These are phyloP conservation scores for Limonium bicolor DNA, from an alignment of 148 eudicot genomes.

Conservation along the genomic window DNA sequence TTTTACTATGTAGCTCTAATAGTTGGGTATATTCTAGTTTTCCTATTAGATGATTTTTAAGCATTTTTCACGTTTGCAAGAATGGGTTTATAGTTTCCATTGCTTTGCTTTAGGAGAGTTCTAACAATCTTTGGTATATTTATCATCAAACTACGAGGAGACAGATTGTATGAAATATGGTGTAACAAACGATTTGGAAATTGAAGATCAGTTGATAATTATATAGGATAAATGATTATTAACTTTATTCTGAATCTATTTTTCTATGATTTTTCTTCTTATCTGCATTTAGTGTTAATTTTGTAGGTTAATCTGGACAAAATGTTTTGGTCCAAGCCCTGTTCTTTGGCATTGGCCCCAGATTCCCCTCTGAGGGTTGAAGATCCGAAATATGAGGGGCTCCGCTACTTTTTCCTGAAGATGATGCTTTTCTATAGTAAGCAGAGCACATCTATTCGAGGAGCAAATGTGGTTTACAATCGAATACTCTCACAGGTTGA, in stretches of 20 bases:
- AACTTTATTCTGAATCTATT: not conserved
- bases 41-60: too few species aligned
- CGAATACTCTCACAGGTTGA: slow-evolving; percentile 76
- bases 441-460: slow-evolving; percentile 79
- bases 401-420: slow-evolving; percentile 46
- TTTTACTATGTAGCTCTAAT: too few species aligned
- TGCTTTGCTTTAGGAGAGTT: too few species aligned
- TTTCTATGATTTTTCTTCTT: not conserved
- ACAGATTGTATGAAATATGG: too few species aligned
- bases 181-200: too few species aligned
- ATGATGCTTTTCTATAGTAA: slow-evolving; percentile 81
- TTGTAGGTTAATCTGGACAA: slow-evolving; percentile 66
- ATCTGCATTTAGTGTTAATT: slow-evolving; percentile 6
- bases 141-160: too few species aligned
- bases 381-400: slow-evolving; percentile 73
- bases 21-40: too few species aligned
- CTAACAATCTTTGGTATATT: not conserved
- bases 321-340: slow-evolving; percentile 83
- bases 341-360: slow-evolving; percentile 68
- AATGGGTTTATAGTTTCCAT: too few species aligned
- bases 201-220: too few species aligned
- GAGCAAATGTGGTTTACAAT: slow-evolving; percentile 73
- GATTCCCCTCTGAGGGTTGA: slow-evolving; percentile 79
- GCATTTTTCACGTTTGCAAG: too few species aligned
- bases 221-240: not conserved